phyloP scores from a whole-genome alignment of 495 filamentous ascomycete species.

The Trichoderma asperelloides region DNA sequence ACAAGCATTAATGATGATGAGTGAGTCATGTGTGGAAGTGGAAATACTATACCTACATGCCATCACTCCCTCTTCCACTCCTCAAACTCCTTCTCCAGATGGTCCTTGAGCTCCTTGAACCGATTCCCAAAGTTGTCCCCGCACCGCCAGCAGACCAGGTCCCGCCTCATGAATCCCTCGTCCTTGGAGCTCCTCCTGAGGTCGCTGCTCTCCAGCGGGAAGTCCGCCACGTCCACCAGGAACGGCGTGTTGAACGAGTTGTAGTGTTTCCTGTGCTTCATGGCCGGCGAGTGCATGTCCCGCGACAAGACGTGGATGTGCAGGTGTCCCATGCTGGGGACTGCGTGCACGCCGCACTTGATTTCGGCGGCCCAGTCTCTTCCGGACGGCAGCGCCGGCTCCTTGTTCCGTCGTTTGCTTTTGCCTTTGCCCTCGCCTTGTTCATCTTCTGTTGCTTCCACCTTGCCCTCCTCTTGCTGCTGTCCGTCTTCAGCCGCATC shows the following conservation, averaged over 20 bases:
- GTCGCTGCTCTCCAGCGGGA: constrained; percentile 62
- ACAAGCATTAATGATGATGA: too few relatives aligned
- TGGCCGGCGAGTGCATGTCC: constrained; percentile 58
- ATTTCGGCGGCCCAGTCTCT: constrained; percentile 75
- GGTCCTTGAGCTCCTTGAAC: constrained; percentile 66
- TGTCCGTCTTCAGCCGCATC: not conserved
- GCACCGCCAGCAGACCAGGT: constrained; percentile 83
- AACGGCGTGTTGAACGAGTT: constrained; percentile 87
- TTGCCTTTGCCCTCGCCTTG: not conserved
- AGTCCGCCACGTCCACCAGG: constrained; percentile 70
- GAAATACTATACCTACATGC: too few relatives aligned
- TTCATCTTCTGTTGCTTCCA: constrained; percentile 10
- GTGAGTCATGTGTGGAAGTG: too few relatives aligned
- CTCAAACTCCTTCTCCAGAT: constrained; percentile 74
- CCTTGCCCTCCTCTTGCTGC: not conserved
- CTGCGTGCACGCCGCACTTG: constrained; percentile 69
- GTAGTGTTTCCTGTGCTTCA: constrained; percentile 85
- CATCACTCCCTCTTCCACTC: constrained; percentile 63
- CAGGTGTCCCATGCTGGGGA: constrained; percentile 86
- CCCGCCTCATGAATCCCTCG: constrained; percentile 48
- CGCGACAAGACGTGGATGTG: constrained; percentile 80
- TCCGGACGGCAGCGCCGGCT: constrained; percentile 50
- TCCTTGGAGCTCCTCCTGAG: constrained; percentile 42
- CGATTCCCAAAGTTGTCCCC: constrained; percentile 59
- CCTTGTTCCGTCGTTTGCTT: constrained; percentile 18